Evolutionary conservation across 192 early-diverging fungal genomes (phyloP), one percentile per base, ranked within the genome.

Genomic region (Podila verticillata): DNA sequence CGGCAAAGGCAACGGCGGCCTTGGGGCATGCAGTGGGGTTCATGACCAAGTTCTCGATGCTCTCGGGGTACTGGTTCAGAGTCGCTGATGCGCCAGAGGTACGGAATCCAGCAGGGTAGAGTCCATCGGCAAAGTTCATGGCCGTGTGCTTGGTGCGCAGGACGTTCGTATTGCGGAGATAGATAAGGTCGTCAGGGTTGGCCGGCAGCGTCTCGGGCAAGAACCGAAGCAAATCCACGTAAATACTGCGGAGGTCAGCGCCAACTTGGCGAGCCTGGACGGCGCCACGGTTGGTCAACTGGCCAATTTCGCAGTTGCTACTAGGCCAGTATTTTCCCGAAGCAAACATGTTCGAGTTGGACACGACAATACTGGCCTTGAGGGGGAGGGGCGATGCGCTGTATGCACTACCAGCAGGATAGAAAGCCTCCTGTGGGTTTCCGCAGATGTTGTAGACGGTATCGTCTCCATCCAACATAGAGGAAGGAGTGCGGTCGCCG

Each of bases 211-310:
- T 48, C 15, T 60, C 26, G 9, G 87, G 62, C 57, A 89, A 58
- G 59, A 84, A 85, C 0, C 74, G 66, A 12, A 88, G 63, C 70
- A 85, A 84, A 59, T 88, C 82, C 0, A 89, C 75, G 22, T 89
- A 89, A 54, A 89, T 85, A 22, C 59, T 56, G 24, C 87, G 82
- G 28, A 89, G 65, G 4, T 75, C 63, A 2, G 56, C 31, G 20
- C 91, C 91, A 10, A 88, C 63, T 2, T 48, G 29, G 29, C 61
- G 67, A 60, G 91, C 87, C 62, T 87, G 87, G 3, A 47, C 19
- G 61, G 89, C 89, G 0, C 91, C 91, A 22, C 44, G 66, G 63
- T 91, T 88, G 2, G 91, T 92, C 47, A 93, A 75, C 62, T 92
- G 84, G 31, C 90, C 91, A 29, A 65, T 44, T 15, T 87, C 85